Conservation (phyloP, 768 basidiomycete species). For the Amyloporia xantha region DNA sequence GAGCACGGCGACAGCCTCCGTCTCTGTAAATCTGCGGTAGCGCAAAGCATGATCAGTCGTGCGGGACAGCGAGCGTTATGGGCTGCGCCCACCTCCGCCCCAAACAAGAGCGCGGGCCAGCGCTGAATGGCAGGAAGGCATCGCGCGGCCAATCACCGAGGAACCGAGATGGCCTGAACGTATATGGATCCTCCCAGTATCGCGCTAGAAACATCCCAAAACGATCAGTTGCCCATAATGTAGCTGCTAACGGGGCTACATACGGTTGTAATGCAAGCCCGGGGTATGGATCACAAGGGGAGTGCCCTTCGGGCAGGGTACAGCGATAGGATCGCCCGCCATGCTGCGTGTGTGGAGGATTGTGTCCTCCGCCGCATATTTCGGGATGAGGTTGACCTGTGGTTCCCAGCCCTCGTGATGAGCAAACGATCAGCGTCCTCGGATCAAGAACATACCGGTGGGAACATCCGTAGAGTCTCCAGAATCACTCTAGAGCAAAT, state of each 20-base stretch:
- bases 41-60: neutral
- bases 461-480: constrained; percentile 27
- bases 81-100: constrained; percentile 32
- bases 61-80: neutral
- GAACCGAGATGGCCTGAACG: constrained; percentile 39
- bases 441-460: constrained; percentile 19
- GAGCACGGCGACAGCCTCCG: constrained; percentile 44
- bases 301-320: constrained; percentile 21
- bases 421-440: neutral
- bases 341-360: constrained; percentile 13
- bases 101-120: constrained; percentile 40
- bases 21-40: constrained; percentile 42
- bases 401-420: neutral
- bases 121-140: constrained; percentile 48
- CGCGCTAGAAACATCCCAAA: constrained; percentile 17
- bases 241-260: neutral
- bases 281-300: constrained; percentile 14
- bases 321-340: constrained; percentile 15
- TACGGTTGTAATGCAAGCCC: constrained; percentile 26
- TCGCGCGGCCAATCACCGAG: constrained; percentile 48
- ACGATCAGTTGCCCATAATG: neutral
- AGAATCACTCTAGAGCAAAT: constrained; percentile 20
- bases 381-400: constrained; percentile 11
- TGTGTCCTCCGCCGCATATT: constrained; percentile 19
- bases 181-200: constrained; percentile 32